These are phyloP conservation scores for Phytopythium sindhum DNA, from an alignment of 352 stramenopile genomes.

Conservation along the genomic window DNA sequence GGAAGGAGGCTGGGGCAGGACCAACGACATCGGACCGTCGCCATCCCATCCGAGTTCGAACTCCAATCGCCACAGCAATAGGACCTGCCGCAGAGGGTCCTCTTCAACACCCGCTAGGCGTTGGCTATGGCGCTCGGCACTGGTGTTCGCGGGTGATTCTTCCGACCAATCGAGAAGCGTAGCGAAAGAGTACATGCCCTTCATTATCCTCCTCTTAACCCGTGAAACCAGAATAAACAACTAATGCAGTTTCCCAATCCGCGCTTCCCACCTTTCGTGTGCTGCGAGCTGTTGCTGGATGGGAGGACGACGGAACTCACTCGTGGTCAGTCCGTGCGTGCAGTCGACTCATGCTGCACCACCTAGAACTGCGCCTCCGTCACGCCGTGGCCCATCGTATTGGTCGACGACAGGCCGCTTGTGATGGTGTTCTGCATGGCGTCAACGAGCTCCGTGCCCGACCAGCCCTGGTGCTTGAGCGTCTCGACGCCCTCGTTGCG, in stretches of 20 bases:
- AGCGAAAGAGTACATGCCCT: slow-evolving; percentile 4
- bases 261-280: not conserved
- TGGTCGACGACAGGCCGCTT: slow-evolving; percentile 94
- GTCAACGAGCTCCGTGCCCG: slow-evolving; percentile 96
- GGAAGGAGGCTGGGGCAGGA: not conserved
- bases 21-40: not conserved
- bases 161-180: not conserved
- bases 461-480: slow-evolving; percentile 98
- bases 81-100: no score
- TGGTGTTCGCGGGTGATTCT: not conserved
- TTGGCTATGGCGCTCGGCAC: not conserved
- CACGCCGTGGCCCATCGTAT: slow-evolving; percentile 96
- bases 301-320: not conserved
- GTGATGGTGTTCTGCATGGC: slow-evolving; percentile 95
- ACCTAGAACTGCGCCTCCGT: slow-evolving; percentile 96
- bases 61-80: not conserved
- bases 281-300: not conserved
- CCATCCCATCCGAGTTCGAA: not conserved
- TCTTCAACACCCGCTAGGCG: no score
- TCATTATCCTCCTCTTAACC: slow-evolving; percentile 4
- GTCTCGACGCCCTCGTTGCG: slow-evolving; percentile 93
- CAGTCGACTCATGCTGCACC: not conserved
- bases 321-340: not conserved
- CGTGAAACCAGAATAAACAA: not conserved
- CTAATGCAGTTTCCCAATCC: slow-evolving; percentile 2